A percentile compares a stretch with the other conserved stretches of the same genome.
phyloP scores from a whole-genome alignment of 163 green algal species.

The Scenedesmus sp. region DNA sequence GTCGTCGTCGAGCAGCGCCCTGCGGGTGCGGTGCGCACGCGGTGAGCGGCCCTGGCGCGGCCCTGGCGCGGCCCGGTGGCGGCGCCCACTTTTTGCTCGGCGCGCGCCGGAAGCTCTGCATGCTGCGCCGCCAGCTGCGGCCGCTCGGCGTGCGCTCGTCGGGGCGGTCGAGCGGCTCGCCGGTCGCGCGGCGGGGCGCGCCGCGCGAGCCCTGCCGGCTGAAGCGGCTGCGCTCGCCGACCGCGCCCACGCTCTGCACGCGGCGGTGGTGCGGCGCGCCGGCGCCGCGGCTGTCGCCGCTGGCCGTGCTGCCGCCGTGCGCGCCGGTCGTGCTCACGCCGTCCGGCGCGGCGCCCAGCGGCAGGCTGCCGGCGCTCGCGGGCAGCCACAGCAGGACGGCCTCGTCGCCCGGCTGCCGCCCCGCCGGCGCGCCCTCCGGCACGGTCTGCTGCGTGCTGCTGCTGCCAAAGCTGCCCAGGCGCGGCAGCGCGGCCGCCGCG shows the following conservation, averaged over 20 bases:
- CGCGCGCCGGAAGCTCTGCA: slow-evolving; percentile 10
- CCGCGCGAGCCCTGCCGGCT: neutral
- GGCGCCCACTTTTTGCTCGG: neutral
- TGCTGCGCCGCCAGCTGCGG: no score
- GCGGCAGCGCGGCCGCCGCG: neutral
- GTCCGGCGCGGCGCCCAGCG: no score
- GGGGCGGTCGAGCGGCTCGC: no score
- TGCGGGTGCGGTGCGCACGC: no score
- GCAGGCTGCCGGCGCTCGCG: neutral
- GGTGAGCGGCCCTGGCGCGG: no score
- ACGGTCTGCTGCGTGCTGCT: neutral
- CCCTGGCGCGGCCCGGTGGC: no score
- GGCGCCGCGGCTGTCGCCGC: neutral
- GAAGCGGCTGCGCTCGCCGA: neutral
- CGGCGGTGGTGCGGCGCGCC: neutral
- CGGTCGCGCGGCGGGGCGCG: no score
- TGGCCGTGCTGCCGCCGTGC: neutral
- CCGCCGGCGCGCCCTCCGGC: neutral
- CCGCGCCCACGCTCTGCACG: neutral
- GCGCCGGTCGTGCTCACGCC: no score
- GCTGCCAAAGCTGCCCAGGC: neutral
- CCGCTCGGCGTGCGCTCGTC: no score
- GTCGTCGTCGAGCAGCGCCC: neutral
- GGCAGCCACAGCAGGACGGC: slow-evolving; percentile 11
- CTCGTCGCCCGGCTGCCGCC: neutral